These are phyloP conservation scores for Cutaneotrichosporon sp. DNA, from an alignment of 1,284 basidiomycete species.

Conservation along the genomic window DNA sequence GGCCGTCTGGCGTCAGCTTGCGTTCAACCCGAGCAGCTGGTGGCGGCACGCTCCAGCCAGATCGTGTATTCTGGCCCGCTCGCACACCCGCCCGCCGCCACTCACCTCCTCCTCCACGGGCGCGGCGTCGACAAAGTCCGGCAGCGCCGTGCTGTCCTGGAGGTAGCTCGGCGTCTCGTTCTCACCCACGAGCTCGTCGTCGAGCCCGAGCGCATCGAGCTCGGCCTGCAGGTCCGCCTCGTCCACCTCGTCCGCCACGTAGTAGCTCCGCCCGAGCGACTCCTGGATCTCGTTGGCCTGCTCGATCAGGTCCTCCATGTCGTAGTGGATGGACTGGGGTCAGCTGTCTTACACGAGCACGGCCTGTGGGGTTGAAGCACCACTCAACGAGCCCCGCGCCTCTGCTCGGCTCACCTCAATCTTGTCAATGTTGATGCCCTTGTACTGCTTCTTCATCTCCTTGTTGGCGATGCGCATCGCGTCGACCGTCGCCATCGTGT, in stretches of 20 bases:
- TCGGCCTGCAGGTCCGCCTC: constrained; percentile 97
- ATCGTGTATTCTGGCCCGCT: too few species aligned
- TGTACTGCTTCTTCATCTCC: constrained; percentile 95
- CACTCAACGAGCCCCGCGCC: too few species aligned
- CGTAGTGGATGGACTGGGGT: constrained; percentile 81
- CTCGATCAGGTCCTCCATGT: constrained; percentile 97
- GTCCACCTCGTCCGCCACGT: constrained; percentile 96
- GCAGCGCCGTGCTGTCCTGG: constrained; percentile 76
- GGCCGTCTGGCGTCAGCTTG: neutral
- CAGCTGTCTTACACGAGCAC: neutral
- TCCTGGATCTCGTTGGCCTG: constrained; percentile 99
- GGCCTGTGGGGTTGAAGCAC: neutral
- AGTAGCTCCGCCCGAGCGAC: constrained; percentile 87
- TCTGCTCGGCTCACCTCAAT: constrained; percentile 71
- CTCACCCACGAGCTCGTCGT: constrained; percentile 70
- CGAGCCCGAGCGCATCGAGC: constrained; percentile 74
- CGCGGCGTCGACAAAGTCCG: constrained; percentile 85
- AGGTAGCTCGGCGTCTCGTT: constrained; percentile 86
- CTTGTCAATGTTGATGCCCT: constrained; percentile 96
- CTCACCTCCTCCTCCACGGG: constrained; percentile 57
- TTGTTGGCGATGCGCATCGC: constrained; percentile 98
- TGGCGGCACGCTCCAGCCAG: too few species aligned
- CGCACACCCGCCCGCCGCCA: too few species aligned
- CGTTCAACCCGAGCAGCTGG: too few species aligned
- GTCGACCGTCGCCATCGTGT: constrained; percentile 99